Conservation (phyloP, 495 filamentous ascomycete species). For the Hypomontagnella submonticulosa region DNA sequence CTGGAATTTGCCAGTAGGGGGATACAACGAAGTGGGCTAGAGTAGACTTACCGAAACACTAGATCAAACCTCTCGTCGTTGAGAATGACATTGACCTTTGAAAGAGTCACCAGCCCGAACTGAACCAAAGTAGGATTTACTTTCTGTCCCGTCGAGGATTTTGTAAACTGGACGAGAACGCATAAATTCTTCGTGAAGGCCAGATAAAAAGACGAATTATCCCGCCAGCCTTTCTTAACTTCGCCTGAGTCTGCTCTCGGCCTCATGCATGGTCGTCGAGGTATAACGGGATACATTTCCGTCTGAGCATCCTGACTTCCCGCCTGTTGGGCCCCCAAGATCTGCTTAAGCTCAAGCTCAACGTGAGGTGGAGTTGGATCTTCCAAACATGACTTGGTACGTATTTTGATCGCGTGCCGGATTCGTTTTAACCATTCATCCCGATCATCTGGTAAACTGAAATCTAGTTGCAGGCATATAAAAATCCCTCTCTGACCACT, state of each 20-base stretch:
- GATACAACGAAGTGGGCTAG: not conserved
- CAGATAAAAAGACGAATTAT: slow-evolving; percentile 86
- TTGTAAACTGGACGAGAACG: slow-evolving; percentile 80
- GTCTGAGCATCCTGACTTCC: slow-evolving; percentile 77
- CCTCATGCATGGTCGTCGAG: slow-evolving; percentile 68
- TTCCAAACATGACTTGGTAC: slow-evolving; percentile 53
- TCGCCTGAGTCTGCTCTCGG: slow-evolving; percentile 60
- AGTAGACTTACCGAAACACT: slow-evolving; percentile 73
- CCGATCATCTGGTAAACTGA: slow-evolving; percentile 76
- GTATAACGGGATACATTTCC: slow-evolving; percentile 85
- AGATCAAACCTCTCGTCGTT: slow-evolving; percentile 88
- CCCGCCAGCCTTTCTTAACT: slow-evolving; percentile 69
- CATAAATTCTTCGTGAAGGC: slow-evolving; percentile 85
- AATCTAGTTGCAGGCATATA: slow-evolving; percentile 68
- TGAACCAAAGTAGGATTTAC: slow-evolving; percentile 29
- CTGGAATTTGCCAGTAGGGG: not conserved
- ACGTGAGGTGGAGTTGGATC: slow-evolving; percentile 69
- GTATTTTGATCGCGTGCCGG: slow-evolving; percentile 66
- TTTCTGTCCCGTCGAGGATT: slow-evolving; percentile 48
- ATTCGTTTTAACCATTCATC: slow-evolving; percentile 80
- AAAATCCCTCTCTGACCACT: slow-evolving; percentile 69
- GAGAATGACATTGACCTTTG: slow-evolving; percentile 68
- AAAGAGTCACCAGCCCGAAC: slow-evolving; percentile 78
- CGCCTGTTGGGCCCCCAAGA: slow-evolving; percentile 71
- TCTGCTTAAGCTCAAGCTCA: slow-evolving; percentile 70